Percentiles rank a stretch among this genome's conserved stretches.
These are phyloP conservation scores for Candida taoyuanica DNA, from an alignment of 805 yeast genomes.

Conservation along the genomic window DNA sequence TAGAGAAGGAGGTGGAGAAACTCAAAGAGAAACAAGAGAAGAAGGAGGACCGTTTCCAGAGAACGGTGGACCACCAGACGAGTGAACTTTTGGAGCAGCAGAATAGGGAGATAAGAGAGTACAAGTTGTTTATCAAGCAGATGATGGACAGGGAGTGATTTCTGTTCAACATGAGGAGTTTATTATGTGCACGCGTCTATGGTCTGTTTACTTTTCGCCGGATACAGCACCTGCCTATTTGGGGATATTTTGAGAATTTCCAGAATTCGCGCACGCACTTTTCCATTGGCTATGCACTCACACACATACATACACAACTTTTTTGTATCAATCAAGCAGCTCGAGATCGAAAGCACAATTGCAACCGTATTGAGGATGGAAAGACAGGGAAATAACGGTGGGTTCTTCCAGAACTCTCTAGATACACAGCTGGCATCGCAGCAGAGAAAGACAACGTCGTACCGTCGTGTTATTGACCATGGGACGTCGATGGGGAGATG, in stretches of 20 bases:
- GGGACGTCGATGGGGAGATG: constrained; percentile 71
- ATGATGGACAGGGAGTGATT: constrained; percentile 20
- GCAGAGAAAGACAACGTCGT: constrained; percentile 44
- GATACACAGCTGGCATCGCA: constrained; percentile 33
- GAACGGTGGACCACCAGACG: not conserved
- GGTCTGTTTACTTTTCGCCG: no score
- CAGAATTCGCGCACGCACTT: no score
- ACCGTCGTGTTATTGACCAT: constrained; percentile 72
- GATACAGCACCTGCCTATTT: no score
- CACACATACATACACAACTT: no score
- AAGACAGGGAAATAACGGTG: not conserved
- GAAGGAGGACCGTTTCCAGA: not conserved
- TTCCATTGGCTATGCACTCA: no score
- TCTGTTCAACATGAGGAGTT: no score
- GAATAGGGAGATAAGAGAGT: constrained; percentile 20
- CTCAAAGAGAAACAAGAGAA: constrained; percentile 3
- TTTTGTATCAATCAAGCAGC: not conserved
- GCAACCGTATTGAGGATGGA: not conserved
- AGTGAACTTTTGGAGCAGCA: constrained; percentile 11
- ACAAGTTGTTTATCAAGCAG: constrained; percentile 23
- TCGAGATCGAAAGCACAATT: not conserved
- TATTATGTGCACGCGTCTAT: no score
- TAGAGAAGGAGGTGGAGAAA: constrained; percentile 2
- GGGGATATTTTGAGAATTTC: no score
- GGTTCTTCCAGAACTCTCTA: constrained; percentile 22